phyloP scores from a whole-genome alignment of 495 filamentous ascomycete genomes.

The Penicillium egyptiacum region DNA sequence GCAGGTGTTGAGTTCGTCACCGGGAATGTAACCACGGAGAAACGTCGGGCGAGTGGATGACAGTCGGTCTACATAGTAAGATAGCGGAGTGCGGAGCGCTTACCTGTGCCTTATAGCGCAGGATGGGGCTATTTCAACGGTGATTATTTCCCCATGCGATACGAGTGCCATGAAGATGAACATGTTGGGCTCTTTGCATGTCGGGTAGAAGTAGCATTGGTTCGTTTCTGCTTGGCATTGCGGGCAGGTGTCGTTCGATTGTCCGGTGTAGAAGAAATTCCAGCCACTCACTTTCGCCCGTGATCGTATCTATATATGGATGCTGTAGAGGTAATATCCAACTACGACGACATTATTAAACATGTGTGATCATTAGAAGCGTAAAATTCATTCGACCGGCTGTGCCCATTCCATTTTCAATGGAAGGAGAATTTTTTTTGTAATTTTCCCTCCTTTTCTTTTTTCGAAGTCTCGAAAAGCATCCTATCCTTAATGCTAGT shows the following conservation, averaged over 20 bases:
- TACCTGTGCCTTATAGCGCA: background rate
- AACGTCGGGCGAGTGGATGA: background rate
- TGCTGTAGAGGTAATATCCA: background rate
- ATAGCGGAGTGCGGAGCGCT: background rate
- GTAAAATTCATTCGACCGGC: constrained; percentile 4
- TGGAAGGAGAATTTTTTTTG: background rate
- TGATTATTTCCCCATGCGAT: background rate
- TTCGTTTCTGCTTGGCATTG: constrained; percentile 1
- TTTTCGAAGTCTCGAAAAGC: background rate
- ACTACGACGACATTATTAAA: background rate
- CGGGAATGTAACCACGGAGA: background rate
- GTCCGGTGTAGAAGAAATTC: background rate
- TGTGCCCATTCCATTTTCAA: constrained; percentile 1
- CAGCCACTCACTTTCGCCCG: background rate
- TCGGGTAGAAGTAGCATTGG: background rate
- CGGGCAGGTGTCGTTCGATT: background rate
- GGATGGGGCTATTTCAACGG: background rate
- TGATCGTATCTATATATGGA: background rate
- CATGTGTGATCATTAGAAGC: constrained; percentile 2
- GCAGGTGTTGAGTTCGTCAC: constrained; percentile 4
- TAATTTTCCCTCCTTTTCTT: background rate
- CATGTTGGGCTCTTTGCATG: constrained; percentile 7
- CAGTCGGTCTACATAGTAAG: background rate
- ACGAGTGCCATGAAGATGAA: background rate
- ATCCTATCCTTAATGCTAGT: background rate